Evolutionary conservation across 345 rosid species (phyloP).

Genomic region (Aquilaria yunnanensis): DNA sequence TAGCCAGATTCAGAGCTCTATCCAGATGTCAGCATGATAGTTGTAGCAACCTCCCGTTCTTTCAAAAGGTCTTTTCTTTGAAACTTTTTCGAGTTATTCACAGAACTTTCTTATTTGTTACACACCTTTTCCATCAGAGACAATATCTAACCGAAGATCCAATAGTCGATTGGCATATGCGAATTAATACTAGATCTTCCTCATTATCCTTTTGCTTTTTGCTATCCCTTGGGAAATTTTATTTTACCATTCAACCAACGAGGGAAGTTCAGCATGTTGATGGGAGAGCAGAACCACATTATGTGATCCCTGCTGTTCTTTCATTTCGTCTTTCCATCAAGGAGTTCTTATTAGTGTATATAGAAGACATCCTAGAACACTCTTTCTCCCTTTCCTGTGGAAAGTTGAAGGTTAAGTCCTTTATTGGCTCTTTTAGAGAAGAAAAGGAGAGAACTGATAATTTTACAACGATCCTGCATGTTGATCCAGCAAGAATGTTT

Average conservation of each 20-base stretch:
- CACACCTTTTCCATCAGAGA: slow-evolving; percentile 21
- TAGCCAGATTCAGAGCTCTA: slow-evolving; percentile 54
- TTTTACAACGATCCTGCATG: slow-evolving; percentile 38
- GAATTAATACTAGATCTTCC: slow-evolving; percentile 25
- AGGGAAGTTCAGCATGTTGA: slow-evolving; percentile 21
- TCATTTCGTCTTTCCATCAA: slow-evolving; percentile 54
- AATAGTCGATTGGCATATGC: slow-evolving; percentile 21
- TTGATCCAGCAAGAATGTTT: slow-evolving; percentile 51
- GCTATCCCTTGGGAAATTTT: slow-evolving; percentile 48
- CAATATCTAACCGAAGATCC: slow-evolving; percentile 23
- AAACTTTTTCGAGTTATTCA: slow-evolving; percentile 28
- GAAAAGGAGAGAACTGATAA: slow-evolving; percentile 30
- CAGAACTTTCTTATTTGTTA: slow-evolving; percentile 26
- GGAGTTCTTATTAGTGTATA: slow-evolving; percentile 37
- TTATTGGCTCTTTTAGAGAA: slow-evolving; percentile 25
- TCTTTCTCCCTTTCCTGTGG: slow-evolving; percentile 52
- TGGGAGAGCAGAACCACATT: slow-evolving; percentile 28
- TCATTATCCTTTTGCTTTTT: slow-evolving; percentile 31
- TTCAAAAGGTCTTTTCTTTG: slow-evolving; percentile 16
- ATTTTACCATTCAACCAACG: slow-evolving; percentile 34
- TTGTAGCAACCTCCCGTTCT: slow-evolving; percentile 21
- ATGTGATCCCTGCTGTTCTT: slow-evolving; percentile 33
- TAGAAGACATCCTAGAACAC: slow-evolving; percentile 39
- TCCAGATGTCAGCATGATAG: slow-evolving; percentile 28
- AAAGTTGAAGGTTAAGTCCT: slow-evolving; percentile 40